Conservation (phyloP, 2,329 filamentous ascomycete species). For the Zymoseptoria brevis region DNA sequence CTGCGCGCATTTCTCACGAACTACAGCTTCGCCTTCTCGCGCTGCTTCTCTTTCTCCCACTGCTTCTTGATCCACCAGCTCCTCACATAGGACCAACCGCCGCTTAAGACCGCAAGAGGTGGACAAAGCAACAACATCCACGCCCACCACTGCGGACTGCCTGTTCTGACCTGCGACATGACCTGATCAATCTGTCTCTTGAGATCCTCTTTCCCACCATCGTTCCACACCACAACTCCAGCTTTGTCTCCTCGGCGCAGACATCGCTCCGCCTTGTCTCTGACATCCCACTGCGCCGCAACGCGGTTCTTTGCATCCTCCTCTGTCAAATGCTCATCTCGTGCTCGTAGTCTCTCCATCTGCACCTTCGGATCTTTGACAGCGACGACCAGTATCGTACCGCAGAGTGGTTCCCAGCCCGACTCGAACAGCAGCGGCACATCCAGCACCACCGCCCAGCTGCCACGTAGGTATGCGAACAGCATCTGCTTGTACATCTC, state of each 20-base stretch:
- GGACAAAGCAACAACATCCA: slow-evolving; percentile 61
- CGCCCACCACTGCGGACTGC: slow-evolving; percentile 79
- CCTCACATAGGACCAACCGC: slow-evolving; percentile 62
- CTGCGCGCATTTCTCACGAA: background rate
- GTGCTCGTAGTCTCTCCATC: slow-evolving; percentile 65
- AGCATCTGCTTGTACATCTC: slow-evolving; percentile 73
- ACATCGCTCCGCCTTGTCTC: slow-evolving; percentile 70
- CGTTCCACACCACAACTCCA: slow-evolving; percentile 87
- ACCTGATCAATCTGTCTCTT: slow-evolving; percentile 57
- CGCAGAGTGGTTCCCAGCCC: slow-evolving; percentile 76
- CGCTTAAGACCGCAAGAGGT: slow-evolving; percentile 62
- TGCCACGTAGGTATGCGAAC: slow-evolving; percentile 62
- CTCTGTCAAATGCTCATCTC: slow-evolving; percentile 70
- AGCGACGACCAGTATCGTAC: slow-evolving; percentile 77
- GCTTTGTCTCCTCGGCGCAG: slow-evolving; percentile 53
- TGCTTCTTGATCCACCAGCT: slow-evolving; percentile 62
- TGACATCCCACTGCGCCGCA: slow-evolving; percentile 75
- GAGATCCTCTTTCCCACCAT: slow-evolving; percentile 64
- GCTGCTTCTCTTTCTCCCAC: slow-evolving; percentile 56
- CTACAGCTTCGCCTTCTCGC: slow-evolving; percentile 54
- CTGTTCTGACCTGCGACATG: slow-evolving; percentile 53
- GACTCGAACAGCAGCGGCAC: slow-evolving; percentile 88
- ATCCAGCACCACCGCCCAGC: slow-evolving; percentile 87
- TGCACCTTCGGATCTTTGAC: slow-evolving; percentile 73
- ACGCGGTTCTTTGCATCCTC: slow-evolving; percentile 86